Percentiles rank a stretch among this genome's conserved stretches.
phyloP scores from a whole-genome alignment of 1,284 basidiomycete genomes.

The Naganishia sp. region DNA sequence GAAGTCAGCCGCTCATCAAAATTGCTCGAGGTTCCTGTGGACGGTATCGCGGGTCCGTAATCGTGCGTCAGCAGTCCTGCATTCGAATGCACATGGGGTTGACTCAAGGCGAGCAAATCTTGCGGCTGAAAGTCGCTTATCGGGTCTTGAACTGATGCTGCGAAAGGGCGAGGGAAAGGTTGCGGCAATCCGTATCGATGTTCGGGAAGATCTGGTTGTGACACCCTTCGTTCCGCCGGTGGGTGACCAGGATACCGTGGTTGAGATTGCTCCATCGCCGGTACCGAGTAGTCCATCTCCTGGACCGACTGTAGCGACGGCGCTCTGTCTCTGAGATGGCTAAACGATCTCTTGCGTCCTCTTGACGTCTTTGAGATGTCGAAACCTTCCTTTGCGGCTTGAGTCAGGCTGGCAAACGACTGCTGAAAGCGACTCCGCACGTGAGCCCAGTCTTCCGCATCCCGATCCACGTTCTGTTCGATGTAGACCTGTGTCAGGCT shows the following conservation, averaged over 20 bases:
- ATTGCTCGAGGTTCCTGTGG: slow-evolving; percentile 2
- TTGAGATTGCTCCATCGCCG: neutral
- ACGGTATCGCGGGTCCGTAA: neutral
- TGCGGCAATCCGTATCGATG: neutral
- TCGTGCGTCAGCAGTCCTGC: neutral
- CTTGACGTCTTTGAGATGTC: slow-evolving; percentile 7
- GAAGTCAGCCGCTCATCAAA: neutral
- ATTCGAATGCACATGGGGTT: slow-evolving; percentile 13
- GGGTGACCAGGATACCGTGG: neutral
- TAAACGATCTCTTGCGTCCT: slow-evolving; percentile 17
- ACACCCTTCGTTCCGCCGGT: neutral
- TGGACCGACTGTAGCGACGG: slow-evolving; percentile 5
- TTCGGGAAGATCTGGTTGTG: neutral
- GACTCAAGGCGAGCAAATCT: slow-evolving; percentile 22
- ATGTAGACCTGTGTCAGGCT: slow-evolving; percentile 6
- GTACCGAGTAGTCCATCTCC: neutral
- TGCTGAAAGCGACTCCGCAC: slow-evolving; percentile 15
- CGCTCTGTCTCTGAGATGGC: slow-evolving; percentile 16
- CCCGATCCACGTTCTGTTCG: slow-evolving; percentile 23
- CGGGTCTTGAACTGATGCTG: neutral
- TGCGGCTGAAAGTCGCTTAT: slow-evolving; percentile 17
- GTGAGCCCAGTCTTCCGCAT: slow-evolving; percentile 17
- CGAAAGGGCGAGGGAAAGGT: neutral
- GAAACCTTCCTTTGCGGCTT: slow-evolving; percentile 20
- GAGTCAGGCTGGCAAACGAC: slow-evolving; percentile 18